Conservation (phyloP, 192 early-diverging fungal species). For the Gamsiella multidivaricata region DNA sequence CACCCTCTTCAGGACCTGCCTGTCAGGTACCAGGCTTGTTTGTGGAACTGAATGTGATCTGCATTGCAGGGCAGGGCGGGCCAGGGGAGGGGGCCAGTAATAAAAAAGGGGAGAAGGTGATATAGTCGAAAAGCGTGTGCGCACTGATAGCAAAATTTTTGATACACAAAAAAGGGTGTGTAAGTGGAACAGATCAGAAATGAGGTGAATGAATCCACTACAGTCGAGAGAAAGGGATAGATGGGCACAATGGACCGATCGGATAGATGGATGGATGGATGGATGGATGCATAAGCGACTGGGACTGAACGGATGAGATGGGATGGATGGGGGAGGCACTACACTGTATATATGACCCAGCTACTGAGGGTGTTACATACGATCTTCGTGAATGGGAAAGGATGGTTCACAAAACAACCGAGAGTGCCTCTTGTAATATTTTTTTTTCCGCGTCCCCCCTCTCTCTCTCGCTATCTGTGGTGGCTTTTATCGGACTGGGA, state of each 20-base stretch:
- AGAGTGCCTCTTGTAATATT: neutral
- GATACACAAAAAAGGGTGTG: neutral
- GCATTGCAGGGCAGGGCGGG: too few relatives aligned
- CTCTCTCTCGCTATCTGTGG: neutral
- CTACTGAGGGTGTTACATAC: conserved; percentile 20
- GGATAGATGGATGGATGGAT: conserved; percentile 12
- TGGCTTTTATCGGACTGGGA: neutral
- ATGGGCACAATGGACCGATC: neutral
- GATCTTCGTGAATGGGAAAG: conserved; percentile 49
- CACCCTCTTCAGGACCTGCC: too few relatives aligned
- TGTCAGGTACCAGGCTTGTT: too few relatives aligned
- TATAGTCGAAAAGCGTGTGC: neutral
- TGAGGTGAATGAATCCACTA: neutral
- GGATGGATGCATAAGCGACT: conserved; percentile 10
- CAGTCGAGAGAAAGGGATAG: neutral
- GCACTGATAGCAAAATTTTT: conserved; percentile 45
- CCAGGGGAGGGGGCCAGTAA: neutral
- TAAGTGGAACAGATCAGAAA: neutral
- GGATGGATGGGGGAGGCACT: neutral
- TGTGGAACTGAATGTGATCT: too few relatives aligned
- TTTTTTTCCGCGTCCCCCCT: neutral
- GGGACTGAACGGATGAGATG: neutral
- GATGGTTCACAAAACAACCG: conserved; percentile 16
- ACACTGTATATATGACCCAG: neutral
- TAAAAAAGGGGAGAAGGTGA: neutral